Conservation (phyloP, 2,329 filamentous ascomycete species). For the Coniella lustricola region DNA sequence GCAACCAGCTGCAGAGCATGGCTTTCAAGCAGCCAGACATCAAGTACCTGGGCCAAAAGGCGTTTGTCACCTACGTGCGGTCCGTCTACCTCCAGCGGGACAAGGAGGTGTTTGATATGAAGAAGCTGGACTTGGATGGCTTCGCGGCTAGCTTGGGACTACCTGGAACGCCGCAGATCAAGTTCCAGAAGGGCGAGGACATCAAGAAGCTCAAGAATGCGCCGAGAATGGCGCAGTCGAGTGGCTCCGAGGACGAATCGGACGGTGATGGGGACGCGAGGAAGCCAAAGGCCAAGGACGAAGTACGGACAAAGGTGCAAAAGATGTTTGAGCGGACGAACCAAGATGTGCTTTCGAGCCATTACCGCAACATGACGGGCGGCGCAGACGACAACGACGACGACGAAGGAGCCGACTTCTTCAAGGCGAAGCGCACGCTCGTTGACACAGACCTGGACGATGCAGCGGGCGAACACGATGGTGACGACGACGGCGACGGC, state of each 20-base stretch:
- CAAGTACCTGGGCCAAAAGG: conserved; percentile 93
- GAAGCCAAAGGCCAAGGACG: conserved; percentile 56
- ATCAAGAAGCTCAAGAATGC: conserved; percentile 84
- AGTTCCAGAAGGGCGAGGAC: conserved; percentile 85
- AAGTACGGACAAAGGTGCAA: conserved; percentile 89
- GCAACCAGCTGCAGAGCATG: conserved; percentile 82
- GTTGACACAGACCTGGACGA: conserved; percentile 58
- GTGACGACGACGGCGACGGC: conserved; percentile 24
- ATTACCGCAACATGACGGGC: conserved; percentile 80
- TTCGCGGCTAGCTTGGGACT: conserved; percentile 81
- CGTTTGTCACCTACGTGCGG: conserved; percentile 83
- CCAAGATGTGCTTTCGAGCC: conserved; percentile 88
- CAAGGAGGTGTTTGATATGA: conserved; percentile 83
- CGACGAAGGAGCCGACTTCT: conserved; percentile 66
- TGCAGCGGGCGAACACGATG: conserved; percentile 35
- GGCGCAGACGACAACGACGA: conserved; percentile 34
- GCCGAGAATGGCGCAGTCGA: conserved; percentile 60
- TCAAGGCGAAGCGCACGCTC: conserved; percentile 83
- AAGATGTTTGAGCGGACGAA: conserved; percentile 97
- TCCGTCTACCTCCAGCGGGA: conserved; percentile 85
- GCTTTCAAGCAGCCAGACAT: conserved; percentile 91
- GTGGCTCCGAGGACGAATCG: conserved; percentile 50
- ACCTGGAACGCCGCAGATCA: conserved; percentile 86
- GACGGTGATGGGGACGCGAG: conserved; percentile 33
- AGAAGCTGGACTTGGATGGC: conserved; percentile 75